Evolutionary conservation across 805 yeast genomes (phyloP).

Genomic region (Monosporozyma siamensis): DNA sequence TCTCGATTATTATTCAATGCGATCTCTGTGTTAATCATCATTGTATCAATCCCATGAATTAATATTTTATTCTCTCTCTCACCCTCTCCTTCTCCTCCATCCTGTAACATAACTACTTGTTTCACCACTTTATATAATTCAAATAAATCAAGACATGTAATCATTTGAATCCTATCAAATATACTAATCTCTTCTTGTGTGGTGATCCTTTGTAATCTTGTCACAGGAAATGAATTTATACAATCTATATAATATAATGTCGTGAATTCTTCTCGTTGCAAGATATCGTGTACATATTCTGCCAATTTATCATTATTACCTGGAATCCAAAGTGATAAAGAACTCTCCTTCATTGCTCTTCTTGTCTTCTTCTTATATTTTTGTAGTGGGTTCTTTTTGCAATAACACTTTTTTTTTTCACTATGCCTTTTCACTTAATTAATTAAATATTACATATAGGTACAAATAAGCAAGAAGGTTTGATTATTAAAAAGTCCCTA

Average conservation of each 20-base stretch:
- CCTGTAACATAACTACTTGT: too few relatives aligned
- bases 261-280: too few relatives aligned
- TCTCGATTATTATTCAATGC: not conserved
- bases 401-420: too few relatives aligned
- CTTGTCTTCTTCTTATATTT: not conserved
- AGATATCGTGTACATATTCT: not conserved
- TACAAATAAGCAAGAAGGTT: too few relatives aligned
- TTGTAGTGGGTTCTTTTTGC: too few relatives aligned
- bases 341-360: not conserved
- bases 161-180: slow-evolving; percentile 24
- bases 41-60: slow-evolving; percentile 1
- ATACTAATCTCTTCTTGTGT: slow-evolving; percentile 8
- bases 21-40: not conserved
- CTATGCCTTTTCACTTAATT: too few relatives aligned
- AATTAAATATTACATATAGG: too few relatives aligned
- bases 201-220: slow-evolving; percentile 16
- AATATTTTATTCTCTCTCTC: not conserved
- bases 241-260: slow-evolving; percentile 29
- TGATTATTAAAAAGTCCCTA: not conserved
- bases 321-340: not conserved
- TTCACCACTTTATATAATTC: too few relatives aligned
- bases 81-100: too few relatives aligned
- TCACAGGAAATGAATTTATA: slow-evolving; percentile 25
- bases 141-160: slow-evolving; percentile 20
- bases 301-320: not conserved